These are phyloP conservation scores for Nigrospora sphaerica DNA, from an alignment of 2,329 filamentous ascomycete genomes.

Conservation along the genomic window DNA sequence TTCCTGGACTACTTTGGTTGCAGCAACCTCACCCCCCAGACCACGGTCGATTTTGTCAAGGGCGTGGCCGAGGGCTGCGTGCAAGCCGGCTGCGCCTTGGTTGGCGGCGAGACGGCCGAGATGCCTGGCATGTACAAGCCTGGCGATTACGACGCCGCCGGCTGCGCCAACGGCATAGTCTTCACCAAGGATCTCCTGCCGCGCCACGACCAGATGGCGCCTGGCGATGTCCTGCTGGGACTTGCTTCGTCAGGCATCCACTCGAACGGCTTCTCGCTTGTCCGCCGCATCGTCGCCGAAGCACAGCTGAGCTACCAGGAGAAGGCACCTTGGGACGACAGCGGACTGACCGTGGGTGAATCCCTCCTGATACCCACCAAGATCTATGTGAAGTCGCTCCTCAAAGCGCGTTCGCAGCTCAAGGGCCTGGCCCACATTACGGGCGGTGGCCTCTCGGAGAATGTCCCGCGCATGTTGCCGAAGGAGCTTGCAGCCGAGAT, in stretches of 20 bases:
- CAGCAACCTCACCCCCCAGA: slow-evolving; percentile 72
- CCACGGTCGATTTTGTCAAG: slow-evolving; percentile 78
- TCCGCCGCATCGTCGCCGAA: slow-evolving; percentile 77
- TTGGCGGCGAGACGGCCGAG: slow-evolving; percentile 97
- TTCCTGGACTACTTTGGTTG: slow-evolving; percentile 98
- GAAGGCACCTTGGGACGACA: slow-evolving; percentile 67
- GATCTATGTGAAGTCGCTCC: slow-evolving; percentile 83
- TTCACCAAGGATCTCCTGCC: slow-evolving; percentile 64
- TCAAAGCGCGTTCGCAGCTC: slow-evolving; percentile 60
- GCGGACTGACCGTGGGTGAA: slow-evolving; percentile 52
- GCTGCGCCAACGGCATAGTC: slow-evolving; percentile 83
- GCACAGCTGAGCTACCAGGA: slow-evolving; percentile 66
- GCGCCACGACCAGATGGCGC: slow-evolving; percentile 64
- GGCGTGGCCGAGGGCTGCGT: slow-evolving; percentile 85
- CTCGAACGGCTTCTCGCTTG: slow-evolving; percentile 96
- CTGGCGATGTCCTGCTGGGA: slow-evolving; percentile 80
- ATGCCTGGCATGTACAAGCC: slow-evolving; percentile 93
- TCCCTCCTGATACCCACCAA: slow-evolving; percentile 81
- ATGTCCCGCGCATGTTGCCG: slow-evolving; percentile 90
- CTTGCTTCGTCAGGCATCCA: slow-evolving; percentile 82
- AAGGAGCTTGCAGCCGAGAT: slow-evolving; percentile 70
- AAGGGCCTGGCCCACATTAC: slow-evolving; percentile 98
- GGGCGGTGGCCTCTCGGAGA: slow-evolving; percentile 86
- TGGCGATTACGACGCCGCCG: slow-evolving; percentile 89
- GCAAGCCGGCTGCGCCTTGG: slow-evolving; percentile 77